Conservation (phyloP, 345 rosid genomes). For the Hypericum perforatum region DNA sequence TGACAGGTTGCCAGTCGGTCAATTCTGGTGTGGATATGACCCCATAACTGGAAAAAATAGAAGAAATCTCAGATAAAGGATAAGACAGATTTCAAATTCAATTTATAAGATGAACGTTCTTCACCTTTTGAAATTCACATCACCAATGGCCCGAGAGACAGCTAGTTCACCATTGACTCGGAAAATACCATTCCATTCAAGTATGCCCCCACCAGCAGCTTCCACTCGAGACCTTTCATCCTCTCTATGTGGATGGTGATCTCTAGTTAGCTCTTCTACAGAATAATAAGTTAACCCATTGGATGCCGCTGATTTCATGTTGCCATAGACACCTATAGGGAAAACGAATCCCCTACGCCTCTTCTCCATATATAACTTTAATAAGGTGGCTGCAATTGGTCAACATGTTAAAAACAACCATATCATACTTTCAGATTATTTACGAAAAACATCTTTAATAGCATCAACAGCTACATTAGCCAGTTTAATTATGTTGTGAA, state of each 20-base stretch:
- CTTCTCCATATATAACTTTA: slow-evolving; percentile 59
- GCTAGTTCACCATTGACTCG: slow-evolving; percentile 86
- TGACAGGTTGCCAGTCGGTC: slow-evolving; percentile 63
- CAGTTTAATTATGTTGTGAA: slow-evolving; percentile 1
- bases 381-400: slow-evolving; percentile 52
- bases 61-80: slow-evolving; percentile 1
- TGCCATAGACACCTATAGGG: slow-evolving; percentile 28
- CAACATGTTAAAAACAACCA: slow-evolving; percentile 5
- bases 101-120: slow-evolving; percentile 1
- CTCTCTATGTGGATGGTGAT: slow-evolving; percentile 83
- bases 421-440: slow-evolving; percentile 3
- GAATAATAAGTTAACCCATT: slow-evolving; percentile 41
- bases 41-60: slow-evolving; percentile 46
- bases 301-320: slow-evolving; percentile 32
- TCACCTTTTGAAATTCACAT: slow-evolving; percentile 54
- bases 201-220: slow-evolving; percentile 85
- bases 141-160: slow-evolving; percentile 88
- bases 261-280: slow-evolving; percentile 69
- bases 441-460: background rate
- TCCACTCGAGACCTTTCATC: slow-evolving; percentile 85
- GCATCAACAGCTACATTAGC: background rate
- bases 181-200: slow-evolving; percentile 64
- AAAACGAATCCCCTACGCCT: slow-evolving; percentile 44
- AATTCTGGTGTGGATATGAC: slow-evolving; percentile 88
- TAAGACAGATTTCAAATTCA: background rate